Evolutionary conservation across 1,284 basidiomycete genomes (phyloP).

Genomic region (Earliella scabrosa): DNA sequence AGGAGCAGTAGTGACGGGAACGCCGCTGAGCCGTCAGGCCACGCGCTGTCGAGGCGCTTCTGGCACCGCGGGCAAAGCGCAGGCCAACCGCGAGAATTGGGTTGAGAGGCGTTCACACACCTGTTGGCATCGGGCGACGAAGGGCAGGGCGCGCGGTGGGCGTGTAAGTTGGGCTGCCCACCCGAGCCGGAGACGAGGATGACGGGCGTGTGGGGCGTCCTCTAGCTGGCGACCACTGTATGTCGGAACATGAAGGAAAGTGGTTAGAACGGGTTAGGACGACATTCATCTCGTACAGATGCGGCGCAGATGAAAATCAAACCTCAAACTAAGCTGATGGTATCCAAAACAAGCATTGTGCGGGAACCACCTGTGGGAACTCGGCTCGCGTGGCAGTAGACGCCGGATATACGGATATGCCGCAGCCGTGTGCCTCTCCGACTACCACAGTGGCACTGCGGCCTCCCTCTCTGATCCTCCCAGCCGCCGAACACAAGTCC

Average conservation of each 20-base stretch:
- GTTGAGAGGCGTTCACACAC: constrained; percentile 22
- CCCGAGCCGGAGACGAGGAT: background rate
- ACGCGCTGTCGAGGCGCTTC: constrained; percentile 12
- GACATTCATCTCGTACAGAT: background rate
- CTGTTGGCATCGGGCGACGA: constrained; percentile 22
- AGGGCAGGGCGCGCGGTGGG: constrained; percentile 17
- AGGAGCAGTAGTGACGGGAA: constrained; percentile 20
- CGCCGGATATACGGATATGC: background rate
- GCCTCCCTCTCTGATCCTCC: no score
- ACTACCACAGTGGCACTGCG: no score
- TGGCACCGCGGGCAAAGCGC: constrained; percentile 14
- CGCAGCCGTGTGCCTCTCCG: no score
- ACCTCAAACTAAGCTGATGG: constrained; percentile 21
- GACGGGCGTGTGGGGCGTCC: background rate
- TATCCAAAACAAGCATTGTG: constrained; percentile 20
- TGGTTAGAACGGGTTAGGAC: background rate
- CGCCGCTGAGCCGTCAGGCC: constrained; percentile 18
- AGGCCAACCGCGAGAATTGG: constrained; percentile 23
- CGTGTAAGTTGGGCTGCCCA: constrained; percentile 15
- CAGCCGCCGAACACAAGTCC: constrained; percentile 4
- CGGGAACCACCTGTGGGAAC: constrained; percentile 21
- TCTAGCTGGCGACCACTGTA: background rate
- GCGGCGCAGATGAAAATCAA: constrained; percentile 12
- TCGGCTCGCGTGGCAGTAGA: constrained; percentile 17
- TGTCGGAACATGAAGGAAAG: background rate